A percentile compares a stretch with the other conserved stretches of the same genome.
These are phyloP conservation scores for Sarocladium oryzae DNA, from an alignment of 2,329 filamentous ascomycete genomes.

Conservation along the genomic window DNA sequence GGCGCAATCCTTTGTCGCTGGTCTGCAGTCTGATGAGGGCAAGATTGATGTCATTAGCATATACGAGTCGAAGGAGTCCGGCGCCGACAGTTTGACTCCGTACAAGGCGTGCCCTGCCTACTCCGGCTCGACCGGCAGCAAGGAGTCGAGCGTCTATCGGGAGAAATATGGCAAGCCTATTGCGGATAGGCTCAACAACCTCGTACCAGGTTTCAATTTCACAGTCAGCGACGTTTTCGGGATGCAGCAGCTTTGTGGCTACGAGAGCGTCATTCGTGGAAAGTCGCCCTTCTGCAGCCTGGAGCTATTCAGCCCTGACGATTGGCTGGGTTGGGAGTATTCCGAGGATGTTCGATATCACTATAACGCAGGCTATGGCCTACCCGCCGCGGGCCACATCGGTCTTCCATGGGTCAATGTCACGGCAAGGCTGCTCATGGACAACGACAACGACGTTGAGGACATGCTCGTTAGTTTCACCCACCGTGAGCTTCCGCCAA, in stretches of 20 bases:
- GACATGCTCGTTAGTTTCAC: constrained; percentile 64
- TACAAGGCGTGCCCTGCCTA: constrained; percentile 61
- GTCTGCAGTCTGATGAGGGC: constrained; percentile 45
- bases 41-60: constrained; percentile 48
- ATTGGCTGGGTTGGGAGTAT: constrained; percentile 63
- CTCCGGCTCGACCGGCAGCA: constrained; percentile 47
- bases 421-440: constrained; percentile 44
- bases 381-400: constrained; percentile 46
- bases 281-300: constrained; percentile 56
- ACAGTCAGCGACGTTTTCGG: constrained; percentile 55
- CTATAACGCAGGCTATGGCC: constrained; percentile 61
- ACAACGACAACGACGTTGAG: constrained; percentile 31
- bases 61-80: constrained; percentile 48
- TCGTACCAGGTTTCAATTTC: constrained; percentile 55
- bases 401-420: constrained; percentile 63
- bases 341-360: constrained; percentile 58
- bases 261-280: constrained; percentile 58
- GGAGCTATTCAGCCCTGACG: constrained; percentile 51
- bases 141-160: constrained; percentile 44
- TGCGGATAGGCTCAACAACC: constrained; percentile 45
- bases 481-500: constrained; percentile 61
- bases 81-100: constrained; percentile 55
- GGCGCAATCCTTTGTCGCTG: constrained; percentile 51
- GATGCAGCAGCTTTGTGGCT: constrained; percentile 61
- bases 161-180: constrained; percentile 55